Evolutionary conservation across 164 flowering plant species (phyloP).

Genomic region (Magnolia sinica): DNA sequence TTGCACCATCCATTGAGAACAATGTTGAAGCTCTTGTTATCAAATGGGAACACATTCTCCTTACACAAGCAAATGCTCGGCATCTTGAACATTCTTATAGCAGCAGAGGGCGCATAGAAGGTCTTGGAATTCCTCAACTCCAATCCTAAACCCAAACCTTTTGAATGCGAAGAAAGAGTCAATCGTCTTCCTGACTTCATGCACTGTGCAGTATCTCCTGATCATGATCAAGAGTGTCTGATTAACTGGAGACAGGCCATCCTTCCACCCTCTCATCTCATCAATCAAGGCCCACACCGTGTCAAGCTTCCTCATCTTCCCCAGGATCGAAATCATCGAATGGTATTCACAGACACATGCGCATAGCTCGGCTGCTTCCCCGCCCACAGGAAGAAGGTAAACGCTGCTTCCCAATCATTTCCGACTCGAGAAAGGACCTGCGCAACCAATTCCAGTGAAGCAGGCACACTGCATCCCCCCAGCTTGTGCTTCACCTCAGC

Average conservation of each 20-base stretch:
- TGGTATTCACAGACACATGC: constrained; percentile 59
- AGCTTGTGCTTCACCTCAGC: constrained; percentile 41
- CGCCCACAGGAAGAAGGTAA: constrained; percentile 82
- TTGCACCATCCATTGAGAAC: constrained; percentile 90
- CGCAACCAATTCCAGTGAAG: constrained; percentile 46
- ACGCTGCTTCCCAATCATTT: constrained; percentile 75
- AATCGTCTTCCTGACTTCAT: constrained; percentile 72
- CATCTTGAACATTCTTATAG: constrained; percentile 82
- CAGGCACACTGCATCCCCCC: constrained; percentile 39
- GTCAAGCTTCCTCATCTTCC: constrained; percentile 77
- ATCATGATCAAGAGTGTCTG: constrained; percentile 77
- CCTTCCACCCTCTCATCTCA: constrained; percentile 56
- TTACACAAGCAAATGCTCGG: constrained; percentile 78
- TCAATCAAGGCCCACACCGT: constrained; percentile 79
- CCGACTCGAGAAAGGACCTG: constrained; percentile 63
- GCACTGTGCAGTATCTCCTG: constrained; percentile 67
- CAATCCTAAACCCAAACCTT: constrained; percentile 44
- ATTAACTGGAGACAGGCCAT: constrained; percentile 46
- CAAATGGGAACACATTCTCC: constrained; percentile 45
- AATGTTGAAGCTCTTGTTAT: constrained; percentile 82
- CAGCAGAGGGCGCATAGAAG: constrained; percentile 75
- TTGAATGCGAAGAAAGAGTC: constrained; percentile 63
- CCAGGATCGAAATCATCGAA: constrained; percentile 69
- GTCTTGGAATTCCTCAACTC: constrained; percentile 65
- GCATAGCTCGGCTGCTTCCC: constrained; percentile 59